Base-by-base conservation (phyloP, 495 filamentous ascomycete genomes). In the Xeromyces bisporus region DNA sequence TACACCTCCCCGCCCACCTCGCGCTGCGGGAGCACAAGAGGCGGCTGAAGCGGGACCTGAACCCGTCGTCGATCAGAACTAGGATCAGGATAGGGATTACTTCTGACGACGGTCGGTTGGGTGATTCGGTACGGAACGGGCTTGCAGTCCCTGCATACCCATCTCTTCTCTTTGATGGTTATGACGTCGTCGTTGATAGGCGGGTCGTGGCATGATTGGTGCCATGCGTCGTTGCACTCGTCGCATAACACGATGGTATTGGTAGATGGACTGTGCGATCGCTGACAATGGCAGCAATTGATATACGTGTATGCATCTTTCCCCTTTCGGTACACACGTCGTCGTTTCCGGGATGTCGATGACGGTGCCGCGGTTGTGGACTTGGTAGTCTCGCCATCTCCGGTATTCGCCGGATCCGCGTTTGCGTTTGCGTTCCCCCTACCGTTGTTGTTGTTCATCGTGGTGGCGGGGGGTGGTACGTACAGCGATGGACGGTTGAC, bases 201-300 rank as follows among this genome's bases (percentile, higher is more conserved):
- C 0, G 89, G 85, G 40, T 89, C 71, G 50, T 94, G 86, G 44
- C 89, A 96, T 38, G 69, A 67, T 51, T 93, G 86, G 50, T 97
- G 89, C 71, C 85, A 97, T 10, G 77, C 69, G 7, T 62, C 64
- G 46, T 89, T 85, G 59, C 89, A 97, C 8, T 73, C 76, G 51
- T 93, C 85, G 55, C 89, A 97, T 48, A 93, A 89, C 6, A 96
- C 89, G 34, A 97, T 93, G 57, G 73, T 67, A 51, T 97, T 97
- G 35, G 48, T 71, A 11, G 62, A 48, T 0, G 84, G 78, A 33
- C 74, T 80, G 30, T 81, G 70, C 6, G 80, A 73, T 24, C 89
- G 64, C 29, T 75, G 67, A 54, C 89, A 97, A 41, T 73, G 64
- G 34, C 73, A 76, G 53, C 89, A 96, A 9, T 77, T 47, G 34